Conservation (phyloP, 2,329 filamentous ascomycete species). For the Colletotrichum spinosum region DNA sequence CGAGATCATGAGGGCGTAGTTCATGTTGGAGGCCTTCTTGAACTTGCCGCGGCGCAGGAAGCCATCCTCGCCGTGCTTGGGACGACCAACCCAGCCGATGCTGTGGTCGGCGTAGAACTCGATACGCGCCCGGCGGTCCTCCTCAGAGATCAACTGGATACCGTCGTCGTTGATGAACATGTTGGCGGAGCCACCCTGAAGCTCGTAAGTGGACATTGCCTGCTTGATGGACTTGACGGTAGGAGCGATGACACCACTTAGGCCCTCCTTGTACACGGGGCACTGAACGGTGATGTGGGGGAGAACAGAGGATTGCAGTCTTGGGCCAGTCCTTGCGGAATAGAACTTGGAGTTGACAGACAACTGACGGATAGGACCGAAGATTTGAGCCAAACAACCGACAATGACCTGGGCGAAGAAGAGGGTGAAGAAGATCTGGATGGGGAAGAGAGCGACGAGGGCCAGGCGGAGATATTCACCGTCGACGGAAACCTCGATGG, state of each 20-base stretch:
- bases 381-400: conserved; percentile 79
- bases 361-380: conserved; percentile 81
- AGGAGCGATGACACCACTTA: conserved; percentile 78
- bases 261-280: conserved; percentile 88
- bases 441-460: conserved; percentile 73
- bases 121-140: conserved; percentile 71
- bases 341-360: conserved; percentile 84
- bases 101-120: conserved; percentile 77
- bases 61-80: conserved; percentile 71
- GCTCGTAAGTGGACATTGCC: conserved; percentile 80
- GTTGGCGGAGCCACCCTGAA: conserved; percentile 82
- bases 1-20: conserved; percentile 75
- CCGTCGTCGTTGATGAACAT: conserved; percentile 84
- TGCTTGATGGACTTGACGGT: conserved; percentile 83
- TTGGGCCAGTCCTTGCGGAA: conserved; percentile 76
- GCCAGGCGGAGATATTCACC: conserved; percentile 70
- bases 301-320: conserved; percentile 67
- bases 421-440: conserved; percentile 84
- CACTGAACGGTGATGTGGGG: conserved; percentile 87
- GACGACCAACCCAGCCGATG: conserved; percentile 77
- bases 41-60: conserved; percentile 75
- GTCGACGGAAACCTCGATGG: conserved; percentile 76
- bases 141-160: conserved; percentile 73
- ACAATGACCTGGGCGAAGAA: conserved; percentile 86
- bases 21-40: conserved; percentile 81